Evolutionary conservation across 225 moss, liverwort and hornwort genomes (phyloP), one percentile per base, ranked within the genome.

Genomic region (Takakia lepidozioides): DNA sequence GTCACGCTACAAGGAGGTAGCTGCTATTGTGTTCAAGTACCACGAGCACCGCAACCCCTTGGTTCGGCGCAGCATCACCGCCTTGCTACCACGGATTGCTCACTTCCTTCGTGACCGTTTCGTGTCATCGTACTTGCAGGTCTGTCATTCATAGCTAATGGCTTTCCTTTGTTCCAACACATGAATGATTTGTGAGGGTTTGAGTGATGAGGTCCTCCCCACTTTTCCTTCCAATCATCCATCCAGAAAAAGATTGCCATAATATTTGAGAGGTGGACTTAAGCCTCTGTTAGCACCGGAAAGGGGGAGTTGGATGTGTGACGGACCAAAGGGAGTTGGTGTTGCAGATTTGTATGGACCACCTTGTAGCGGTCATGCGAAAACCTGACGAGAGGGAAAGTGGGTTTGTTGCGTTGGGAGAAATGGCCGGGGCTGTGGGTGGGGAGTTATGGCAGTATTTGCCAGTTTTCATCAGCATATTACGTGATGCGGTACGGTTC

Each of bases 1-100:
- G 95, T 85, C 98, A 30, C 80, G 87, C 5, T 91, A 98, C 78
- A 98, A 91, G 61, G 98, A 98, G 57, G 98, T 98, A 24, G 91
- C 80, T 15, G 87, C 73, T 27, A 91, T 98, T 62, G 98, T 98
- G 36, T 87, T 98, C 22, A 90, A 87, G 70, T 91, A 98, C 59
- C 80, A 77, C 25, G 85, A 87, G 14, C 82, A 91, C 62, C 85
- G 98, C 36, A 91, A 87, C 48, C 87, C 85, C 13, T 76, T 98
- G 32, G 87, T 98, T 43, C 74, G 87, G 48, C 87, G 85, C 46
- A 98, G 98, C 56, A 98, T 98, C 53, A 98, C 91, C 43, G 90
- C 87, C 9, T 63, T 98, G 57, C 64, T 98, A 49, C 98, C 98
- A 15, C 76, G 91, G 53, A 98, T 98, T 60, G 91, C 91, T 27